Evolutionary conservation across 768 basidiomycete species (phyloP).

Genomic region (Russula compacta): DNA sequence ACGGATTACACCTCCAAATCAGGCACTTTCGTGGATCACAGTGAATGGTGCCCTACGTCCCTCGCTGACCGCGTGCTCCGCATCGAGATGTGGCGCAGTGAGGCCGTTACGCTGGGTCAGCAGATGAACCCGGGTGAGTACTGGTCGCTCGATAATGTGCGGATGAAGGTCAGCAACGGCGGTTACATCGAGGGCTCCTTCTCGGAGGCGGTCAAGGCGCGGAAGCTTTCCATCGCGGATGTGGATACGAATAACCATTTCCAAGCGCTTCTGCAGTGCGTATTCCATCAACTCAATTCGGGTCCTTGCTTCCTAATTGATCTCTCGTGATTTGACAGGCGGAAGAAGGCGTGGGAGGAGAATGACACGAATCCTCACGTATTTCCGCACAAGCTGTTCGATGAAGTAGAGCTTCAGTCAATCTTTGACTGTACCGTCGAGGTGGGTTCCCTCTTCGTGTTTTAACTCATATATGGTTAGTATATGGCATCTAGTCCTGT

Average conservation of each 20-base stretch:
- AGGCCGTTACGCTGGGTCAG: conserved; percentile 10
- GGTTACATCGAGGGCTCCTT: conserved; percentile 18
- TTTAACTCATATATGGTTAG: neutral
- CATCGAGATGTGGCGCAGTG: conserved; percentile 20
- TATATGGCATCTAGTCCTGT: conserved; percentile 3
- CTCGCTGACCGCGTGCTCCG: conserved; percentile 16
- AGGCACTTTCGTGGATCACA: conserved; percentile 2
- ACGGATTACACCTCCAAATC: conserved; percentile 19
- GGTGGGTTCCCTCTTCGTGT: neutral
- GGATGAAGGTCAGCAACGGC: conserved; percentile 9
- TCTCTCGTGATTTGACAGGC: conserved; percentile 2
- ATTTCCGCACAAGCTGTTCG: conserved; percentile 16
- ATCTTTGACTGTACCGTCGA: conserved; percentile 19
- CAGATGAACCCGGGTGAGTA: conserved; percentile 20
- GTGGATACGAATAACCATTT: conserved; percentile 1
- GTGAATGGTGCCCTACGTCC: conserved; percentile 15
- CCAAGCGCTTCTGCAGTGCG: conserved; percentile 15
- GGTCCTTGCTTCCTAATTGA: neutral
- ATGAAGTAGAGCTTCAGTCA: conserved; percentile 4
- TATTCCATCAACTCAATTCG: neutral
- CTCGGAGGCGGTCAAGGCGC: conserved; percentile 13
- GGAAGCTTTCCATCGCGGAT: conserved; percentile 10
- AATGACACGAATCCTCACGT: conserved; percentile 15
- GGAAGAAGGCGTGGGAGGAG: conserved; percentile 19
- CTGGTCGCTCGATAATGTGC: conserved; percentile 18